Evolutionary conservation across 73 alveolate genomes (phyloP).

Genomic region (Paraurostyla sp.): DNA sequence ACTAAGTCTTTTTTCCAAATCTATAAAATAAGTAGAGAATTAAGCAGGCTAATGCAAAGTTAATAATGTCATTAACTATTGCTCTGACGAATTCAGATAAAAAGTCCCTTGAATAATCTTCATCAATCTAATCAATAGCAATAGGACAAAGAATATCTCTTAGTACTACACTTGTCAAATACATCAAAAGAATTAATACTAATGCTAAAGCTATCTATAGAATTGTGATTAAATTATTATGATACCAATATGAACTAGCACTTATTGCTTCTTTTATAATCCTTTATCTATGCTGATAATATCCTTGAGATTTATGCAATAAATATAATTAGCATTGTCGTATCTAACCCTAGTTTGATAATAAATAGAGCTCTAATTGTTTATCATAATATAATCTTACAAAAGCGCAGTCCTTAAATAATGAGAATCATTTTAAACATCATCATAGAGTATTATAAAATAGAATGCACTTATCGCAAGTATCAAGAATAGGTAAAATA

Average conservation of each 20-base stretch:
- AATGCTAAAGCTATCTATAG: not conserved
- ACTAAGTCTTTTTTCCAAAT: not conserved
- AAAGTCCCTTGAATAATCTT: not conserved
- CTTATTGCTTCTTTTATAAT: not conserved
- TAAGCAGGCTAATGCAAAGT: not conserved
- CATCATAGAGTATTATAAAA: too few relatives aligned
- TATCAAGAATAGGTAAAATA: too few relatives aligned
- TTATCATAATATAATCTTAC: too few relatives aligned
- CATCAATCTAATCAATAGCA: not conserved
- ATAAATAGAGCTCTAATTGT: not conserved
- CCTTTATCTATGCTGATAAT: not conserved
- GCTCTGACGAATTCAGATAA: not conserved
- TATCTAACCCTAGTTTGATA: not conserved
- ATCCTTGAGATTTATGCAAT: not conserved
- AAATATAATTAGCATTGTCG: not conserved
- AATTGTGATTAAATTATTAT: too few relatives aligned
- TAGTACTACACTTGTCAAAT: not conserved
- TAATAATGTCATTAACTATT: not conserved
- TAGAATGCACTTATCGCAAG: too few relatives aligned
- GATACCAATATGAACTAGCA: too few relatives aligned
- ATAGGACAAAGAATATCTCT: not conserved
- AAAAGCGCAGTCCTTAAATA: too few relatives aligned
- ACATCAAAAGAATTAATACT: not conserved
- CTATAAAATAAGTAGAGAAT: not conserved
- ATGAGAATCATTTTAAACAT: too few relatives aligned